Evolutionary conservation across 164 flowering plant genomes (phyloP), one percentile per base, ranked within the genome.

Genomic region (Stephania cephalantha): DNA sequence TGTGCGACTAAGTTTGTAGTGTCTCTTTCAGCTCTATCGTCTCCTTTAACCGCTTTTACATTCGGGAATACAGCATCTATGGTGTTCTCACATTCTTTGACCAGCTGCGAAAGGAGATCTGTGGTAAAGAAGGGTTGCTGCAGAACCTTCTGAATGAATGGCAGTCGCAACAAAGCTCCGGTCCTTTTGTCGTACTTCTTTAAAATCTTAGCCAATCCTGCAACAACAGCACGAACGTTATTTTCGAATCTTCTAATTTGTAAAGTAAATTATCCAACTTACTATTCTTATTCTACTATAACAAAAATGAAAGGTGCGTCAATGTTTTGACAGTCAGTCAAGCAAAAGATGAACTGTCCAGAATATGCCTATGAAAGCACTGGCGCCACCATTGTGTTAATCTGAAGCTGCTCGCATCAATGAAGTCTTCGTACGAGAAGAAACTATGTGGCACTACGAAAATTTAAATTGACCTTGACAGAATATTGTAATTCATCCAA

Each of bases 121-220:
- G 97, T 94, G 1, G 83, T 91, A 76, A 88, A 91, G 73, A 94
- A 92, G 0, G 98, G 98, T 68, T 94, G 97, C 79, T 87, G 73
- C 75, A 87, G 50, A 12, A 90, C 94, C 69, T 83, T 90, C 48
- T 92, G 87, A 17, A 91, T 90, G 84, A 91, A 92, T 1, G 89
- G 90, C 75, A 84, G 52, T 6, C 97, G 87, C 73, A 94, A 22
- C n/a, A 88, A 15, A 4, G 86, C 83, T 0, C 98, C 98, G 0
- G 92, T 92, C 82, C 89, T 53, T 82, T 94, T 94, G 85, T 94
- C 97, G 20, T 92, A 92, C 81, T 94, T 94, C 89, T 94, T 94
- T 75, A 91, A 74, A 46, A 94, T 94, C 87, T 94, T 94, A 1
- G 86, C 93, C 78, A 92, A 63, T 7, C 97, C 98, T 94, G 78